Evolutionary conservation across 768 basidiomycete genomes (phyloP).

Genomic region (Mycena leptocephala): DNA sequence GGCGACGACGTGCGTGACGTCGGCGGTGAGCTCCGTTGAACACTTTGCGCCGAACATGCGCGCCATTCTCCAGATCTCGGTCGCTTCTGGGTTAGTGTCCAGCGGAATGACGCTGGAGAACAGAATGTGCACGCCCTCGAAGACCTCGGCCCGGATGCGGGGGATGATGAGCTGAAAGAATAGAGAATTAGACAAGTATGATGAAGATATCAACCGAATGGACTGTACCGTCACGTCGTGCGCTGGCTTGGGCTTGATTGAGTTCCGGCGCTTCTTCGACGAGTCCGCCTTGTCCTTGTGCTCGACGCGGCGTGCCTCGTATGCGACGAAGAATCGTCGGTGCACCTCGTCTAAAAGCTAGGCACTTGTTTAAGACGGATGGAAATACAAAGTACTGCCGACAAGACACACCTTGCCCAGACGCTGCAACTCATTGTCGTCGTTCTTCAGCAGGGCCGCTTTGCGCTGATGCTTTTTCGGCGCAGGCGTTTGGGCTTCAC

Average conservation of each 20-base stretch:
- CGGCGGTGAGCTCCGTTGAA: conserved; percentile 74
- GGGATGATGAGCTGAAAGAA: conserved; percentile 85
- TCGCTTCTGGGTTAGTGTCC: conserved; percentile 84
- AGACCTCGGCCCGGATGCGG: conserved; percentile 78
- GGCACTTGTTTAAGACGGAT: not conserved
- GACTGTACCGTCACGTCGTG: conserved; percentile 88
- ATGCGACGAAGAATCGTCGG: conserved; percentile 79
- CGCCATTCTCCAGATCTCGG: conserved; percentile 90
- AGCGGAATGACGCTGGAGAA: conserved; percentile 97
- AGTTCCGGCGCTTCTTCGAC: conserved; percentile 44
- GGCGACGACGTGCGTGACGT: conserved; percentile 93
- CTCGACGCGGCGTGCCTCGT: conserved; percentile 62
- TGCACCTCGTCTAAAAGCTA: conserved; percentile 92
- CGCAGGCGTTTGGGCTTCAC: conserved; percentile 37
- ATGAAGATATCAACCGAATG: not conserved
- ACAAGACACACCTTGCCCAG: conserved; percentile 76
- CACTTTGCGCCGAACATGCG: conserved; percentile 91
- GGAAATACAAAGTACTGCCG: not conserved
- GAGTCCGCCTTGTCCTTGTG: conserved; percentile 45
- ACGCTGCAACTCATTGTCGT: conserved; percentile 87
- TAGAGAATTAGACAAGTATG: conserved; percentile 8
- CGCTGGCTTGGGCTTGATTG: conserved; percentile 46
- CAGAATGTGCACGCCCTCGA: conserved; percentile 86
- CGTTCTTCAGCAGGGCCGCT: conserved; percentile 84
- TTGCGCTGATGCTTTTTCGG: conserved; percentile 70